phyloP scores from a whole-genome alignment of 352 stramenopile species.

The Phytophthora sojae region DNA sequence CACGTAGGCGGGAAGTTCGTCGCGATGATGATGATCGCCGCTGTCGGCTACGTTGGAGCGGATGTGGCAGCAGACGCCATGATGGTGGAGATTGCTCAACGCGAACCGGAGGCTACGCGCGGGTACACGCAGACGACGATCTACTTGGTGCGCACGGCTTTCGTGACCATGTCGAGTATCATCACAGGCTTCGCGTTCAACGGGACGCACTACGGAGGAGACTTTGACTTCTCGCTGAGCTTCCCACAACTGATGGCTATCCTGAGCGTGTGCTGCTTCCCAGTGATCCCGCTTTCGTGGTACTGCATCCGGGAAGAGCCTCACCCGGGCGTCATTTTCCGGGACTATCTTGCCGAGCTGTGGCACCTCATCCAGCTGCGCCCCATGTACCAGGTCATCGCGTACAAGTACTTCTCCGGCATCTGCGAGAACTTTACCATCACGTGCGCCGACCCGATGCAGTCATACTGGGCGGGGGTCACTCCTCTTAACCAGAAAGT shows the following conservation, averaged over 20 bases:
- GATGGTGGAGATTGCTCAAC: conserved; percentile 50
- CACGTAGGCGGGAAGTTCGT: conserved; percentile 48
- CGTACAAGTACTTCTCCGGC: conserved; percentile 41
- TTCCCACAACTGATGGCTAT: conserved; percentile 53
- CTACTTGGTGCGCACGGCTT: conserved; percentile 46
- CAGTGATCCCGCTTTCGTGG: conserved; percentile 52
- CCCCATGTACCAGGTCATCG: conserved; percentile 53
- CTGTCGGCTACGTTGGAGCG: conserved; percentile 50
- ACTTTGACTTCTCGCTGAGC: conserved; percentile 53
- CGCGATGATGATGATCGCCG: conserved; percentile 53
- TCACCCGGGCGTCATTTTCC: conserved; percentile 35
- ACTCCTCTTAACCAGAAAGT: conserved; percentile 45
- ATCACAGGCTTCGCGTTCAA: conserved; percentile 55
- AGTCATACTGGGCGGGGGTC: conserved; percentile 33
- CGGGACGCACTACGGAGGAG: conserved; percentile 50
- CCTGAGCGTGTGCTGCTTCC: conserved; percentile 40
- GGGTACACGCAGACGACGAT: conserved; percentile 42
- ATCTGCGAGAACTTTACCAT: conserved; percentile 47
- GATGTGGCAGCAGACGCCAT: conserved; percentile 50
- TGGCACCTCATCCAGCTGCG: conserved; percentile 43
- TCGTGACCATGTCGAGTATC: conserved; percentile 45
- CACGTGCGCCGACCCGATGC: conserved; percentile 33
- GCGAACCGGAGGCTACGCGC: conserved; percentile 38
- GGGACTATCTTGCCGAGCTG: conserved; percentile 44
- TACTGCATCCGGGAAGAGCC: conserved; percentile 58